Conservation (phyloP, 2,329 filamentous ascomycete genomes). For the Fusarium tjaetaba region DNA sequence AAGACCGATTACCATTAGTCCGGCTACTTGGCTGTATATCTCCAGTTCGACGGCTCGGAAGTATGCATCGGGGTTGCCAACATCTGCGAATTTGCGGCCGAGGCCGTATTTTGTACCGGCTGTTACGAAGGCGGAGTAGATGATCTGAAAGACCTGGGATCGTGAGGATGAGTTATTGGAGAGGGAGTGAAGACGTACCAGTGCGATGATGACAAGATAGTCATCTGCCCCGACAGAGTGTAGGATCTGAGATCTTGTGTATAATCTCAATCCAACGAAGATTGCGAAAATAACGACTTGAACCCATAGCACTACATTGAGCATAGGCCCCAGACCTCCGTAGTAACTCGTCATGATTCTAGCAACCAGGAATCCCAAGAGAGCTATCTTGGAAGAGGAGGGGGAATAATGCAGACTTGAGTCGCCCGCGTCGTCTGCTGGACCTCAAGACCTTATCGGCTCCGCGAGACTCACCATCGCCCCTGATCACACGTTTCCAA, state of each 20-base stretch:
- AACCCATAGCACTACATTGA: conserved; percentile 17
- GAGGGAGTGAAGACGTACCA: neutral
- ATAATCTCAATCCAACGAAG: conserved; percentile 9
- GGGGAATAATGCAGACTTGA: accelerated
- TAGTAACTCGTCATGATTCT: conserved; percentile 11
- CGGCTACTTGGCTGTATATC: conserved; percentile 12
- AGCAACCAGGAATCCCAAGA: neutral
- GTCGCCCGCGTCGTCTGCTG: too few relatives aligned
- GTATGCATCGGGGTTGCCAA: neutral
- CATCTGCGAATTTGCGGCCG: conserved; percentile 7
- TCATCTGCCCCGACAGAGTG: conserved; percentile 16
- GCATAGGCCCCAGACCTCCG: conserved; percentile 21
- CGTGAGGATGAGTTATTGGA: neutral
- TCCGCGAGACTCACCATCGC: neutral
- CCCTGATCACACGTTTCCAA: neutral
- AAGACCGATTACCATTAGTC: neutral
- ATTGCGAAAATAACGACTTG: conserved; percentile 13
- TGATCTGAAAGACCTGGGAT: conserved; percentile 6
- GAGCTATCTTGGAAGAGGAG: accelerated
- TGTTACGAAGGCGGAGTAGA: conserved; percentile 22
- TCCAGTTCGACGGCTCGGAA: conserved; percentile 16
- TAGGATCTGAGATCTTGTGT: conserved; percentile 5
- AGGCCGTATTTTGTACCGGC: conserved; percentile 10
- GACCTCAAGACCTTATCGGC: neutral
- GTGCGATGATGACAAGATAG: neutral